A percentile compares a stretch with the other conserved stretches of the same genome.
Evolutionary conservation across 192 early-diverging fungal genomes (phyloP).

Genomic region (Coemansia sp.): DNA sequence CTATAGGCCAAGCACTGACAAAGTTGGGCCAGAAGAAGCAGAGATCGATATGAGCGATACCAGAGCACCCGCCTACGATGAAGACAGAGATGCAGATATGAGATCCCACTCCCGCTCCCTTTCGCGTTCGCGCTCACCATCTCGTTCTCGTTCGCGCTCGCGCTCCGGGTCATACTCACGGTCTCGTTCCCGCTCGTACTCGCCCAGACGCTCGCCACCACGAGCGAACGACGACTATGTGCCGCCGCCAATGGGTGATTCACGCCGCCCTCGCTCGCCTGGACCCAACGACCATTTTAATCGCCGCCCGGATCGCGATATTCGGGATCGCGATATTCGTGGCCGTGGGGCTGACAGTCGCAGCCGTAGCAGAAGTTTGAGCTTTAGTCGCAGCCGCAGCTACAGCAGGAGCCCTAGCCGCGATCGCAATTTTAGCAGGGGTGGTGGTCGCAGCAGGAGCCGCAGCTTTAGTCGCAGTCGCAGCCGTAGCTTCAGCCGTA

Average conservation of each 20-base stretch:
- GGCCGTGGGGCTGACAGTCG: background rate
- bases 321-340: background rate
- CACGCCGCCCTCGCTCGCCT: background rate
- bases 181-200: slow-evolving; percentile 24
- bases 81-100: slow-evolving; percentile 8
- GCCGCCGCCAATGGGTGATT: slow-evolving; percentile 24
- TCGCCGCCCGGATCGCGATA: background rate
- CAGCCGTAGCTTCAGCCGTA: slow-evolving; percentile 7
- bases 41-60: slow-evolving; percentile 8
- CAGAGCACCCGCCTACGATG: background rate
- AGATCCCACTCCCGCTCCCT: slow-evolving; percentile 13
- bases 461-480: slow-evolving; percentile 13
- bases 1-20: slow-evolving; percentile 14
- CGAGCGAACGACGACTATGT: slow-evolving; percentile 13
- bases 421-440: slow-evolving; percentile 5
- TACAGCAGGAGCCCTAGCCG: slow-evolving; percentile 14
- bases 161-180: slow-evolving; percentile 6
- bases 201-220: slow-evolving; percentile 13
- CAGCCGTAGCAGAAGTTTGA: slow-evolving; percentile 16
- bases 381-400: slow-evolving; percentile 25
- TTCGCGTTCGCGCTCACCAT: slow-evolving; percentile 2
- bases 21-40: background rate
- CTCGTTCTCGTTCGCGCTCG: slow-evolving; percentile 10
- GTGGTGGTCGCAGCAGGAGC: background rate
- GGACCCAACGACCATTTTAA: background rate